Evolutionary conservation across 2,329 filamentous ascomycete species (phyloP).

Genomic region (Monilinia fructicola): DNA sequence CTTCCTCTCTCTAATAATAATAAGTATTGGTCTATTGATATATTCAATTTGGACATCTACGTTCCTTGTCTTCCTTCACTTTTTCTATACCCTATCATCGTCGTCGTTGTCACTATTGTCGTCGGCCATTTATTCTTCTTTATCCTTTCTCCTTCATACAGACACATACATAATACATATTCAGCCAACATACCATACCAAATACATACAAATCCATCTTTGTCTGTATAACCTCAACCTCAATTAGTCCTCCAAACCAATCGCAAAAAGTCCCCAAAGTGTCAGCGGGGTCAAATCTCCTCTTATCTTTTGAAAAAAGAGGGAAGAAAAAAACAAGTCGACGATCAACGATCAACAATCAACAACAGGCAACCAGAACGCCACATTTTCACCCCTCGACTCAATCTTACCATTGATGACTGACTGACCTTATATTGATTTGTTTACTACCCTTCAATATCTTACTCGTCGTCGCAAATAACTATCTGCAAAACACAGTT

Average conservation of each 20-base stretch:
- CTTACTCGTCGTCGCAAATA: background rate
- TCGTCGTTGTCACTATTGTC: too few species aligned
- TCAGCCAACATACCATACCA: background rate
- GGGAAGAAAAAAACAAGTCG: too few species aligned
- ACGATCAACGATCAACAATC: background rate
- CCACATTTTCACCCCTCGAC: slow-evolving; percentile 18
- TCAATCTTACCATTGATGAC: slow-evolving; percentile 6
- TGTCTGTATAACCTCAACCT: background rate
- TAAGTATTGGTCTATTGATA: too few species aligned
- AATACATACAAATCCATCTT: background rate
- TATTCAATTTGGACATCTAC: too few species aligned
- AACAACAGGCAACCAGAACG: slow-evolving; percentile 15
- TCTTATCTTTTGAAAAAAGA: background rate
- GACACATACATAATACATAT: too few species aligned
- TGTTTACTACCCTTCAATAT: too few species aligned
- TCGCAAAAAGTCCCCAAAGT: background rate
- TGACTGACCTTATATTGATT: slow-evolving; percentile 3
- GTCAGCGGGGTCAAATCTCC: too few species aligned
- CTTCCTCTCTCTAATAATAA: too few species aligned
- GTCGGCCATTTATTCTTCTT: too few species aligned
- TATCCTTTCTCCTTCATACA: background rate
- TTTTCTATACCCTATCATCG: too few species aligned
- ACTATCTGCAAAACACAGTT: slow-evolving; percentile 19
- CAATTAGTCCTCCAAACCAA: background rate
- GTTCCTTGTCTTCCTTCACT: too few species aligned